Base-by-base conservation (phyloP, 2,329 filamentous ascomycete genomes). In the Fusarium sp. region DNA sequence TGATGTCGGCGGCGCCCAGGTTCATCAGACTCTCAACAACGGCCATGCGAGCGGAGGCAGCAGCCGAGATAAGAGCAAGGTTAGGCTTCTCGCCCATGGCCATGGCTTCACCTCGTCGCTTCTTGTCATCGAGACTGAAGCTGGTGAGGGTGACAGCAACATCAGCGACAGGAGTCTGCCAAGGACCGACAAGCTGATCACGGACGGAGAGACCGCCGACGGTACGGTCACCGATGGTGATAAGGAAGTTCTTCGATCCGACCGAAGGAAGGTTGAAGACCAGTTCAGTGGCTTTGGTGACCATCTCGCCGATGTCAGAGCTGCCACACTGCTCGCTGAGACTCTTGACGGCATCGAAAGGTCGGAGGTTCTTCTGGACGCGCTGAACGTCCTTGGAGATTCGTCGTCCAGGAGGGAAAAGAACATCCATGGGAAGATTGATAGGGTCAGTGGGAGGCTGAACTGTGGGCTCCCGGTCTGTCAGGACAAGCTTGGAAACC, bases 221-320 rank as follows among this genome's bases (percentile, higher is more conserved):
- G 28, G 92, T 93, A 67, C 96, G 89, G 79, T 98, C 96, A 51
- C 92, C 94, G 71, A 98, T 99, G 3, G 96, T 98, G 76, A 99
- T 98, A 39, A 99, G 85, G 84, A 98, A 99, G 23, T 91, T 94
- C 81, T 98, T 98, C 23, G 94, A 98, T n/a, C 94, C 95, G 23
- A 98, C 96, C 3, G 94, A 88, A 21, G 96, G 95, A 54, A 98
- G 85, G 51, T 89, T 89, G 57, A 98, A 89, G 4, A 98, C 93
- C 65, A 93, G 86, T 73, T 93, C 89, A 1, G 93, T 88, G 18
- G 95, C 94, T 79, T 94, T 74, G 41, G 71, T 74, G 4, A 72
- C 63, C 60, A 74, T 46, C 19, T 71, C 62, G 21, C 63, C 42
- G 16, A 74, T 39, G n/a, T 87, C 84, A 59, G 82, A 82, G 39